These are phyloP conservation scores for Wickerhamomyces queroliae DNA, from an alignment of 805 yeast genomes.

Conservation along the genomic window DNA sequence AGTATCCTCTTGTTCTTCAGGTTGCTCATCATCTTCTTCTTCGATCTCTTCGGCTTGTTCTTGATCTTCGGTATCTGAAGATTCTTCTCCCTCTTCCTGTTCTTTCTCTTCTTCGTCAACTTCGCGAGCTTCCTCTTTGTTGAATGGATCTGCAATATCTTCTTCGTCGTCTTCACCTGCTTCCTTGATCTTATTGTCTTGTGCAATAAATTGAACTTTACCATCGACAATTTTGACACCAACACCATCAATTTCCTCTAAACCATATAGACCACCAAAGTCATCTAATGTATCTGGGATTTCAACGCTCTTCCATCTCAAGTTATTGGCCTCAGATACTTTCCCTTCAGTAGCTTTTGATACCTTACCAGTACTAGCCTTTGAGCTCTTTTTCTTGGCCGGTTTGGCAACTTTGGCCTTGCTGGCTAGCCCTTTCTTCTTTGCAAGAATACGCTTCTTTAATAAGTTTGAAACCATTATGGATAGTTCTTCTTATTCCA, in stretches of 20 bases:
- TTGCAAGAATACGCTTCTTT: conserved; percentile 3
- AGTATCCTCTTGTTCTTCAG: conserved; percentile 7
- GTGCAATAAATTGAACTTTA: conserved; percentile 49
- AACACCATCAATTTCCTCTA: conserved; percentile 93
- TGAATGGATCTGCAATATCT: conserved; percentile 1
- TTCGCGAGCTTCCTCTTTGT: conserved; percentile 11
- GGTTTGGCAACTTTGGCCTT: conserved; percentile 2
- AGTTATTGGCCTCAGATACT: conserved; percentile 41
- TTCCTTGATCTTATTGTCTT: conserved; percentile 24
- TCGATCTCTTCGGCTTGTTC: conserved; percentile 16
- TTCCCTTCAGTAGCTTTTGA: conserved; percentile 1
- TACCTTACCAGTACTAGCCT: conserved; percentile 1
- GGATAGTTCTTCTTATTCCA: conserved; percentile 1
- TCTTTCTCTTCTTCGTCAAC: conserved; percentile 18
- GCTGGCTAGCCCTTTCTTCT: neutral
- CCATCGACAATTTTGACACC: conserved; percentile 74
- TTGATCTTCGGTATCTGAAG: conserved; percentile 19
- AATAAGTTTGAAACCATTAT: conserved; percentile 4
- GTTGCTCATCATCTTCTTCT: conserved; percentile 15
- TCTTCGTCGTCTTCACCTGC: conserved; percentile 10
- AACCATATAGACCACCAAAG: conserved; percentile 85
- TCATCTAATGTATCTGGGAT: conserved; percentile 82
- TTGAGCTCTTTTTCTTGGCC: neutral
- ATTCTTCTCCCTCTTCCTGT: conserved; percentile 11
- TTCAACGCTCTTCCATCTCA: conserved; percentile 78